phyloP scores from a whole-genome alignment of 495 filamentous ascomycete species.

The Hamigera avellanea region DNA sequence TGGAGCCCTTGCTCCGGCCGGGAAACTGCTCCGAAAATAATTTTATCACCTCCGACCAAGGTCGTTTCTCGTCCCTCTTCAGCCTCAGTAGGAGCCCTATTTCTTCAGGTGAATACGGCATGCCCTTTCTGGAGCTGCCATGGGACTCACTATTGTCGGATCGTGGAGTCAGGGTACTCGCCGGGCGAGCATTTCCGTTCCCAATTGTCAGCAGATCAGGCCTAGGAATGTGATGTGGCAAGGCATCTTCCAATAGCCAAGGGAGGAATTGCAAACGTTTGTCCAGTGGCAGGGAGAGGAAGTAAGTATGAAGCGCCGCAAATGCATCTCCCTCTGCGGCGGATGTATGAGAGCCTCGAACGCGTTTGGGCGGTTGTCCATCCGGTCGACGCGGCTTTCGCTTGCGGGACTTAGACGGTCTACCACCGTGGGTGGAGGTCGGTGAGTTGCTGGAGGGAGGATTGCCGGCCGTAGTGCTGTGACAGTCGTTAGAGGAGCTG shows the following conservation, averaged over 20 bases:
- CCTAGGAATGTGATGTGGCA: constrained; percentile 6
- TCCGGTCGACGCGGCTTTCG: constrained; percentile 4
- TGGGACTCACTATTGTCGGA: not conserved
- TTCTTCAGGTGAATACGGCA: constrained; percentile 11
- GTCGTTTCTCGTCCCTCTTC: constrained; percentile 9
- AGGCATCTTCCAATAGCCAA: constrained; percentile 12
- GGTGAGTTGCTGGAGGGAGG: too few relatives aligned
- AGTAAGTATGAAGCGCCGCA: constrained; percentile 8
- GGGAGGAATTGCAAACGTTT: constrained; percentile 11
- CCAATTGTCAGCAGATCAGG: constrained; percentile 3
- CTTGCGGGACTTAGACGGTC: too few relatives aligned
- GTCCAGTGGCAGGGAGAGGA: constrained; percentile 6
- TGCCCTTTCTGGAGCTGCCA: constrained; percentile 8
- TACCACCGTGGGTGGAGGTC: too few relatives aligned
- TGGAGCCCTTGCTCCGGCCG: constrained; percentile 8
- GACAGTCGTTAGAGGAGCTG: constrained; percentile 1
- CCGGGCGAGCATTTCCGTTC: constrained; percentile 2
- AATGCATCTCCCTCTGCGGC: constrained; percentile 2
- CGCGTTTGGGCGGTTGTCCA: constrained; percentile 3
- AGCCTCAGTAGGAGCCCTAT: constrained; percentile 12
- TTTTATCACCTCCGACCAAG: constrained; percentile 13
- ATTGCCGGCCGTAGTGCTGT: too few relatives aligned
- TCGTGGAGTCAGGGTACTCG: constrained; percentile 1
- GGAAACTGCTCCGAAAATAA: constrained; percentile 13
- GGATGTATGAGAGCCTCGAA: constrained; percentile 1